phyloP scores from a whole-genome alignment of 768 basidiomycete species.

The Trametes cinnabarina region DNA sequence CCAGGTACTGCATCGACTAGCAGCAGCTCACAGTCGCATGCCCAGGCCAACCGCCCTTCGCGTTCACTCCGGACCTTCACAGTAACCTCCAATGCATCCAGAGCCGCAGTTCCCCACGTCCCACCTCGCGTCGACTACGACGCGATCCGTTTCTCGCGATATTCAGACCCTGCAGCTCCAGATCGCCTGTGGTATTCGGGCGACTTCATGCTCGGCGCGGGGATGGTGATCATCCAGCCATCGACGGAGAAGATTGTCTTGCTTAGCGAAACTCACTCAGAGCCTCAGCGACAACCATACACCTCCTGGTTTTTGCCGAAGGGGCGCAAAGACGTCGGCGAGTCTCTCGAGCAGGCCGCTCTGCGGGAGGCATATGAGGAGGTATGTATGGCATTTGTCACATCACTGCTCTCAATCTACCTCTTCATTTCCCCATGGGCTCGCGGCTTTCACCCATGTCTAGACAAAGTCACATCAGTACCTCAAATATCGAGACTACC shows the following conservation, averaged over 20 bases:
- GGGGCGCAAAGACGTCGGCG: constrained; percentile 66
- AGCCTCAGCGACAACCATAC: too few relatives aligned
- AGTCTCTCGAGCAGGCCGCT: constrained; percentile 57
- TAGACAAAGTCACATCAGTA: too few relatives aligned
- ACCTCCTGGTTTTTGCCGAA: constrained; percentile 55
- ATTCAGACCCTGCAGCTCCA: constrained; percentile 43
- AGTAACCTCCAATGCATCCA: too few relatives aligned
- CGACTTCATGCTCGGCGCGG: constrained; percentile 59
- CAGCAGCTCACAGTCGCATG: too few relatives aligned
- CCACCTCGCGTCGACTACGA: background rate
- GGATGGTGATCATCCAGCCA: constrained; percentile 64
- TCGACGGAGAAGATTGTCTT: constrained; percentile 53
- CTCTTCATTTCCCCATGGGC: background rate
- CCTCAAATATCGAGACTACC: too few relatives aligned
- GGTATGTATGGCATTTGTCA: constrained; percentile 33
- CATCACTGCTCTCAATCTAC: background rate
- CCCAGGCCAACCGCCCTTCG: background rate
- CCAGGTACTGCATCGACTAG: background rate
- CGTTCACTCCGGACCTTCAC: background rate
- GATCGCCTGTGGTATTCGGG: constrained; percentile 45
- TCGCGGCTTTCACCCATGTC: too few relatives aligned
- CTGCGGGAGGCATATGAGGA: constrained; percentile 69
- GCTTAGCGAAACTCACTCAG: constrained; percentile 36
- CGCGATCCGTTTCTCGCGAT: constrained; percentile 31
- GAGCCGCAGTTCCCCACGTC: background rate